These are phyloP conservation scores for Antrodiella citrinella DNA, from an alignment of 768 basidiomycete species.

Conservation along the genomic window DNA sequence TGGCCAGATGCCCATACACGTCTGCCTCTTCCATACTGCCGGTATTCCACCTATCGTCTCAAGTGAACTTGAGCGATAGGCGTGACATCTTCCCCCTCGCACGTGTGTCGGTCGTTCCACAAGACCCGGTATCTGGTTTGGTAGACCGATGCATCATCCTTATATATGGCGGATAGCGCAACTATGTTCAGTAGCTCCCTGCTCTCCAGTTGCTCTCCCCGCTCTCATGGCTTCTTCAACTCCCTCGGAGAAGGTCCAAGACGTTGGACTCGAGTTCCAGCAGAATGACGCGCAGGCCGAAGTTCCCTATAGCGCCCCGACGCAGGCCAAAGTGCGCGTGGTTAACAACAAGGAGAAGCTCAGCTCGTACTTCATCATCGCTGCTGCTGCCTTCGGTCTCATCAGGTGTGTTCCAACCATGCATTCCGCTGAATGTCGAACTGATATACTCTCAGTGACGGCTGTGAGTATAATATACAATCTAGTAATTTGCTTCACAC, in stretches of 20 bases:
- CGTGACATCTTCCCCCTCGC: not conserved
- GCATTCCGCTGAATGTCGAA: constrained; percentile 45
- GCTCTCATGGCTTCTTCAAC: not conserved
- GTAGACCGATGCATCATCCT: not conserved
- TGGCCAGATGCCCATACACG: not conserved
- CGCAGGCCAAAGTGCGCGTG: not conserved
- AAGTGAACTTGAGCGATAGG: not conserved
- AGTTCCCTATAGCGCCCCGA: not conserved
- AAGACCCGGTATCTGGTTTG: not conserved
- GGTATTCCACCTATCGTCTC: not conserved
- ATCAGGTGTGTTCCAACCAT: constrained; percentile 24
- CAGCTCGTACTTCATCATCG: constrained; percentile 57
- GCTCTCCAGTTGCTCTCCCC: no score
- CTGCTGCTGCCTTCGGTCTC: constrained; percentile 55
- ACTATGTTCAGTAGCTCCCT: not conserved
- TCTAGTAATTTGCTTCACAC: not conserved
- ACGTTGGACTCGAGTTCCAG: not conserved
- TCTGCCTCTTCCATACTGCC: not conserved
- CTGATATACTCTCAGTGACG: constrained; percentile 16
- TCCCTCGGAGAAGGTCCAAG: not conserved
- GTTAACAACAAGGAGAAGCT: constrained; percentile 34
- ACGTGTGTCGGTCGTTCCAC: not conserved
- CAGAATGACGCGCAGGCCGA: not conserved
- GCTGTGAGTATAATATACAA: constrained; percentile 14
- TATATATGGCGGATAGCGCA: not conserved